A percentile compares a stretch with the other conserved stretches of the same genome.
Conservation (phyloP, 2,329 filamentous ascomycete genomes). For the Herpotrichia juniperi region DNA sequence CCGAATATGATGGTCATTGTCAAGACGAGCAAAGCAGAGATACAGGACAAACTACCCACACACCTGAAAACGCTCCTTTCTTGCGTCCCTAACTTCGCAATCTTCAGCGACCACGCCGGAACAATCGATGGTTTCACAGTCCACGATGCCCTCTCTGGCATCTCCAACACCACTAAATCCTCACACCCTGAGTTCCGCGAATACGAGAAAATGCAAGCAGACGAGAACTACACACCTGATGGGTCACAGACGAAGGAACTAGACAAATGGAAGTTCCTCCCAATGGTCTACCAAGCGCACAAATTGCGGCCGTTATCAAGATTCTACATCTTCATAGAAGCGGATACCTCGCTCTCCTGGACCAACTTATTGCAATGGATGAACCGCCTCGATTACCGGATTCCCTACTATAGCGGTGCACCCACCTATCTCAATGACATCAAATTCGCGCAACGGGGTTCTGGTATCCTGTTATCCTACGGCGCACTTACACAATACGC, state of each 20-base stretch:
- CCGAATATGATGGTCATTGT: conserved; percentile 63
- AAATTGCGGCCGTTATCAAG: conserved; percentile 32
- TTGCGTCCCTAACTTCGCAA: conserved; percentile 61
- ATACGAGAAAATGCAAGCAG: conserved; percentile 55
- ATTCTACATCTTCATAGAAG: conserved; percentile 44
- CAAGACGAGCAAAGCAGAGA: conserved; percentile 65
- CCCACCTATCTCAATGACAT: conserved; percentile 44
- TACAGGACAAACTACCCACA: conserved; percentile 59
- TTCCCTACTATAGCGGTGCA: conserved; percentile 50
- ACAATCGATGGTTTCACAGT: conserved; percentile 58
- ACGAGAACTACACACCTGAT: conserved; percentile 49
- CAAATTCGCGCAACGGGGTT: conserved; percentile 50
- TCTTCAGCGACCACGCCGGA: conserved; percentile 64
- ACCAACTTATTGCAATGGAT: conserved; percentile 49
- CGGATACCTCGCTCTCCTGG: conserved; percentile 43
- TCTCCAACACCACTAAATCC: conserved; percentile 40
- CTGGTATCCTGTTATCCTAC: conserved; percentile 51
- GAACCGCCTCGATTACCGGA: conserved; percentile 45
- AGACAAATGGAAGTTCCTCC: conserved; percentile 65
- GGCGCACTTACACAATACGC: conserved; percentile 44
- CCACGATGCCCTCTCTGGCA: conserved; percentile 56
- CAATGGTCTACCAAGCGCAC: conserved; percentile 59
- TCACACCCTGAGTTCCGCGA: conserved; percentile 57
- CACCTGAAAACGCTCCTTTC: conserved; percentile 61
- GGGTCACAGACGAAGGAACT: conserved; percentile 55